Percentiles rank a stretch among this genome's conserved stretches.
Conservation (phyloP, 768 basidiomycete genomes). For the Rhodosporidiobolus odoratus region DNA sequence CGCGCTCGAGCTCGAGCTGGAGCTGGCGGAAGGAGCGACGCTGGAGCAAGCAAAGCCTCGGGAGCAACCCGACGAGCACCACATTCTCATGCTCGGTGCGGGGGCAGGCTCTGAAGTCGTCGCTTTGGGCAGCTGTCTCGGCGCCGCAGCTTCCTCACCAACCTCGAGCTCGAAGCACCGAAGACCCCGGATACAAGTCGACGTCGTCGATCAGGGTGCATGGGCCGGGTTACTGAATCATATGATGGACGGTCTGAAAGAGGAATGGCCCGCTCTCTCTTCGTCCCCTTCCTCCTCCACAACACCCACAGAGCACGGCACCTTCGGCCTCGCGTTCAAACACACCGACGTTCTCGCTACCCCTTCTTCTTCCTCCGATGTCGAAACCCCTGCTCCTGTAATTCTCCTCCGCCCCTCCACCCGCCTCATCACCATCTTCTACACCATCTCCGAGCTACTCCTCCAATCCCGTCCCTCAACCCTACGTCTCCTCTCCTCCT, state of each 20-base stretch:
- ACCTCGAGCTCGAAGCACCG: background rate
- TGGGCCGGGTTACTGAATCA: slow-evolving; percentile 21
- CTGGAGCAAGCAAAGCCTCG: background rate
- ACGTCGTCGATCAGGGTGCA: slow-evolving; percentile 23
- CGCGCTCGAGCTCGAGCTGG: background rate
- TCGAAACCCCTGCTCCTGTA: background rate
- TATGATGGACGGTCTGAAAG: slow-evolving; percentile 3
- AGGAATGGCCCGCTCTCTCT: slow-evolving; percentile 8
- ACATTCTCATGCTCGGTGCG: slow-evolving; percentile 33
- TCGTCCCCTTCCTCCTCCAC: background rate
- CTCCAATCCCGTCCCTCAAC: slow-evolving; percentile 38
- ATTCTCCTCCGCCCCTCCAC: background rate
- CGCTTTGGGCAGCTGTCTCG: slow-evolving; percentile 31
- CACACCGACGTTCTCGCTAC: slow-evolving; percentile 17
- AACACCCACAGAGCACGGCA: background rate
- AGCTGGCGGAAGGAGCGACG: background rate
- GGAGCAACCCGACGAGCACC: background rate
- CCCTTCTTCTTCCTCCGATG: slow-evolving; percentile 11
- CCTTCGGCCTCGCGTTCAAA: slow-evolving; percentile 21
- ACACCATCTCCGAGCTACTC: slow-evolving; percentile 42
- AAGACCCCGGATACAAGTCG: slow-evolving; percentile 5
- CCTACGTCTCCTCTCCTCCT: slow-evolving; percentile 35
- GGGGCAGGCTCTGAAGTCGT: slow-evolving; percentile 40
- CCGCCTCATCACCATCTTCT: slow-evolving; percentile 38
- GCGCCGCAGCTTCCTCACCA: background rate